These are phyloP conservation scores for Radiomyces spectabilis DNA, from an alignment of 192 early-diverging fungal genomes.

Conservation along the genomic window DNA sequence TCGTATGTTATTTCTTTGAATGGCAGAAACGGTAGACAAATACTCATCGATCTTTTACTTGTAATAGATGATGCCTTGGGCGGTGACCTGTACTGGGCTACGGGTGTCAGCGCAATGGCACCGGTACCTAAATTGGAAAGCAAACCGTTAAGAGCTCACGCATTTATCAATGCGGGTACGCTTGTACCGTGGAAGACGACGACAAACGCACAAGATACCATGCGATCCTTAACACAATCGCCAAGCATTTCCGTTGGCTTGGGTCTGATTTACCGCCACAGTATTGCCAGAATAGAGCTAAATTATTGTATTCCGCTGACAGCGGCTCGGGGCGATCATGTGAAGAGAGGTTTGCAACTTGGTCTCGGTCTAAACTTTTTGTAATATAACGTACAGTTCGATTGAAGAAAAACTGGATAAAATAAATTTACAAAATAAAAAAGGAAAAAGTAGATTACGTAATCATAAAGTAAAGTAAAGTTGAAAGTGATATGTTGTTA, in stretches of 20 bases:
- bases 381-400: too few species aligned
- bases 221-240: conserved; percentile 38
- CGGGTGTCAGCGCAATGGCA: conserved; percentile 71
- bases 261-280: conserved; percentile 83
- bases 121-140: conserved; percentile 66
- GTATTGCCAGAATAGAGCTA: conserved; percentile 79
- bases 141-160: conserved; percentile 69
- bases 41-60: background rate
- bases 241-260: conserved; percentile 74
- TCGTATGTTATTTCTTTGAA: background rate
- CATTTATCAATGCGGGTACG: conserved; percentile 85
- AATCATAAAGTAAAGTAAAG: too few species aligned
- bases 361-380: conserved; percentile 82
- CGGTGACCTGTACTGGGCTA: conserved; percentile 79
- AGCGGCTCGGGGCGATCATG: conserved; percentile 50
- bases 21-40: background rate
- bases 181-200: conserved; percentile 45
- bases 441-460: too few species aligned
- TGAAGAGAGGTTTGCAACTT: conserved; percentile 76
- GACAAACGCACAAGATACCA: conserved; percentile 21
- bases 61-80: conserved; percentile 67
- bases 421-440: too few species aligned
- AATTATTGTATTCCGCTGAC: conserved; percentile 84
- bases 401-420: too few species aligned
- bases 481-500: too few species aligned